Percentiles rank a stretch among this genome's conserved stretches.
Evolutionary conservation across 176 grass and related monocot genomes (phyloP).

Genomic region (Olyra latifolia): DNA sequence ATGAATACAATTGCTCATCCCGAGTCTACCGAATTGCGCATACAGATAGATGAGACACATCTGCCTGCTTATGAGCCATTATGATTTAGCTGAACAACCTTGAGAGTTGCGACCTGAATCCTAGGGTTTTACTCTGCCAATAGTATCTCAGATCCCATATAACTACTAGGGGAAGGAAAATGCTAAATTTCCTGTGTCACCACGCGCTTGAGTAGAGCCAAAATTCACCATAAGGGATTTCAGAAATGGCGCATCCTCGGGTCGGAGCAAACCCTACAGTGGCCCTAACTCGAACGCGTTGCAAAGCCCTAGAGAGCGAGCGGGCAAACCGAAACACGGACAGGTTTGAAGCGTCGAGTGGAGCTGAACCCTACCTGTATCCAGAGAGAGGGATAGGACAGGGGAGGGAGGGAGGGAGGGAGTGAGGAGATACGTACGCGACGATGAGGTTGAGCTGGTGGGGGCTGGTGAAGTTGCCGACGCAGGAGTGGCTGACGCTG

Average conservation of each 20-base stretch:
- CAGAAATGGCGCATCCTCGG: neutral
- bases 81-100: neutral
- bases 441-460: constrained; percentile 93
- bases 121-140: neutral
- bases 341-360: neutral
- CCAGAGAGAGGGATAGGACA: neutral
- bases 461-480: constrained; percentile 96
- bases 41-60: neutral
- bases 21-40: neutral
- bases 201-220: neutral
- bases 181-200: neutral
- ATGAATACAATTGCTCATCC: neutral
- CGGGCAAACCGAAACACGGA: neutral
- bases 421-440: constrained; percentile 44
- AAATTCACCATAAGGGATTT: neutral
- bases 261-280: constrained; percentile 30
- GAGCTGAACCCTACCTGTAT: neutral
- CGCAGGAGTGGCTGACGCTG: constrained; percentile 96
- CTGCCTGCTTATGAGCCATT: neutral
- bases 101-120: neutral
- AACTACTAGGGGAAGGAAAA: neutral
- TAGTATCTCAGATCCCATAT: neutral
- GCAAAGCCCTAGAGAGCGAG: constrained; percentile 10
- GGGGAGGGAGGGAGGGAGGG: neutral
- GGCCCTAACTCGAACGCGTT: neutral